A percentile compares a stretch with the other conserved stretches of the same genome.
These are phyloP conservation scores for Populus tremula DNA, from an alignment of 345 rosid species.

Conservation along the genomic window DNA sequence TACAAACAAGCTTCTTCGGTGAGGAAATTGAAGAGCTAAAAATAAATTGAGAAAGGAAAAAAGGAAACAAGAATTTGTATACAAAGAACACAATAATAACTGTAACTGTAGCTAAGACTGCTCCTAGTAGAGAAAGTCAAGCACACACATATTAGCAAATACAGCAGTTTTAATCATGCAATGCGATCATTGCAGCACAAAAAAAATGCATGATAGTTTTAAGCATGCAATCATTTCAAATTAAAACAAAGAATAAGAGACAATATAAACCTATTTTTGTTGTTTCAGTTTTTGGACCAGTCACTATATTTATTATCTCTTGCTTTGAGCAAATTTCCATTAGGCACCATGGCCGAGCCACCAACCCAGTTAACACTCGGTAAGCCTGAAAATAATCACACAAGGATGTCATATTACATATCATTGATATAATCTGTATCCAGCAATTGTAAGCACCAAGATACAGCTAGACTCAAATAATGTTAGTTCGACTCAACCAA, in stretches of 20 bases:
- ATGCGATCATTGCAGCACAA: background rate
- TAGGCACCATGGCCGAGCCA: slow-evolving; percentile 78
- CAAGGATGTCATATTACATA: slow-evolving; percentile 6
- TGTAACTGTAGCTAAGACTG: no score
- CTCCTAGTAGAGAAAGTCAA: no score
- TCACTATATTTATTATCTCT: slow-evolving; percentile 61
- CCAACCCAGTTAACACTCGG: slow-evolving; percentile 69
- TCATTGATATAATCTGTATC: background rate
- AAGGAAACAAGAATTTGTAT: no score
- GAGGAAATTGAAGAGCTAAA: no score
- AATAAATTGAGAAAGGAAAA: no score
- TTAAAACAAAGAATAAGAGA: background rate
- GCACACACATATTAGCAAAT: background rate
- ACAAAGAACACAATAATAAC: no score
- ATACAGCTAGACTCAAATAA: background rate
- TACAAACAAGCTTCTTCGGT: no score
- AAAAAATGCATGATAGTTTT: background rate
- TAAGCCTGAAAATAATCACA: slow-evolving; percentile 56
- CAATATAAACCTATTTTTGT: slow-evolving; percentile 60
- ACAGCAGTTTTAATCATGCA: background rate
- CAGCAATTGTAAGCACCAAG: background rate
- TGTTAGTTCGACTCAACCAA: background rate
- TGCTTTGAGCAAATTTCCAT: slow-evolving; percentile 72
- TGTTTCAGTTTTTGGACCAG: slow-evolving; percentile 62
- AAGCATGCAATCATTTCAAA: background rate